Evolutionary conservation across 2,329 filamentous ascomycete species (phyloP), one percentile per base, ranked within the genome.

Genomic region (Pleoardoris graminearum): DNA sequence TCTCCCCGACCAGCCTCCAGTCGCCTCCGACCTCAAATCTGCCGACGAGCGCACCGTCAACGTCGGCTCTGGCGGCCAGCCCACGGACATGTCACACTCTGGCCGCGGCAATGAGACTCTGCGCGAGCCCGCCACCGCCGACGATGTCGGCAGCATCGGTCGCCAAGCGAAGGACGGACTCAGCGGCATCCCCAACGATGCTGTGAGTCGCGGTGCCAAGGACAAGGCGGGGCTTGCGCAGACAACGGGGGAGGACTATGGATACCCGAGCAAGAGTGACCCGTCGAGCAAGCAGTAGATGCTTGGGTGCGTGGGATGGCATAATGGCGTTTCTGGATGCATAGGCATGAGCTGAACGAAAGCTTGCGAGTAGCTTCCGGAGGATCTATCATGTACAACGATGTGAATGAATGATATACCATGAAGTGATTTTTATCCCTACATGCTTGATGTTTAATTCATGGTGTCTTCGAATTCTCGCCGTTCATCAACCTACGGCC

Each of bases 21-120:
- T 75, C n/a, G 76, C 84, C n/a, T 88, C 88, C 4, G 89, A 94
- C 79, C 91, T 85, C 81, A 85, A 92, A 71, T 90, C 87, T 0
- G 79, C 82, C 45, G 88, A 93, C 65, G 80, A 80, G 27, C 77
- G 82, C 57, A 89, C 77, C 50, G 85, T 89, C 68, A 88, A 90
- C 67, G 84, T 89, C 42, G 87, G 87, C 58, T 83, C 85, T 30
- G 87, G 87, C 17, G 74, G 80, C 48, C 62, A 79, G 1, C 14
- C 42, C 10, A 62, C 59, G 10, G 68, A 67, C 50, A 59, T 69
- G 47, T 66, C 74, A 17, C 70, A 81, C 60, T 58, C 54, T 10
- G 81, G 77, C 47, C 79, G 82, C 55, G 74, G 85, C 39, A 82
- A 83, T 39, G 57, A 59, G 29, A 66, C 64, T 5, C 68, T 78